phyloP scores from a whole-genome alignment of 805 yeast genomes.

The Teunomyces pallodes region DNA sequence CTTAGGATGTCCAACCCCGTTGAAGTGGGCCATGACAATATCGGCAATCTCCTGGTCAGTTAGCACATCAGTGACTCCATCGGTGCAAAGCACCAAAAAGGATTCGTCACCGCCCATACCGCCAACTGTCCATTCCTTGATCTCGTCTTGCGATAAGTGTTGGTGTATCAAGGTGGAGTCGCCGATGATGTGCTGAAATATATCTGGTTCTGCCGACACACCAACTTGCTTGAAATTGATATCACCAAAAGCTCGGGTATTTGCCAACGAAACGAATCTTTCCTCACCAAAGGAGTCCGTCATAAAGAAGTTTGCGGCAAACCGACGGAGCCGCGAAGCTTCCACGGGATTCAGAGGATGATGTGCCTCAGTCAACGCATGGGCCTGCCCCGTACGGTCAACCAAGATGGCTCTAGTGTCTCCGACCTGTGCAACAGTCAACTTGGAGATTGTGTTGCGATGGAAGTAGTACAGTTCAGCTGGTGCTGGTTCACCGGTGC shows the following conservation, averaged over 20 bases:
- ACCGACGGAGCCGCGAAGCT: conserved; percentile 64
- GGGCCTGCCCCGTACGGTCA: conserved; percentile 77
- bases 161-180: conserved; percentile 35
- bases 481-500: conserved; percentile 23
- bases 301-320: conserved; percentile 59
- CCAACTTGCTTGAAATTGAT: conserved; percentile 76
- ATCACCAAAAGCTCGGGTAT: conserved; percentile 95
- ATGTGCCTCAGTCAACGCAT: conserved; percentile 73
- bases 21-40: conserved; percentile 66
- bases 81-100: conserved; percentile 77
- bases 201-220: conserved; percentile 89
- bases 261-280: conserved; percentile 78
- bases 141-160: conserved; percentile 38
- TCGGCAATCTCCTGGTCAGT: conserved; percentile 93
- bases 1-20: conserved; percentile 57
- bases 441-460: conserved; percentile 59
- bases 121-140: conserved; percentile 33
- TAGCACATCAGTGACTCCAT: conserved; percentile 80
- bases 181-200: conserved; percentile 67
- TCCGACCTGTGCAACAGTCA: conserved; percentile 87
- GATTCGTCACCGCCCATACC: conserved; percentile 81
- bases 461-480: conserved; percentile 54
- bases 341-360: conserved; percentile 86
- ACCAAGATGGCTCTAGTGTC: conserved; percentile 88
- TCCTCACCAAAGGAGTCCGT: conserved; percentile 93